These are phyloP conservation scores for Paramecium octaurelia DNA, from an alignment of 73 alveolate genomes.

Conservation along the genomic window DNA sequence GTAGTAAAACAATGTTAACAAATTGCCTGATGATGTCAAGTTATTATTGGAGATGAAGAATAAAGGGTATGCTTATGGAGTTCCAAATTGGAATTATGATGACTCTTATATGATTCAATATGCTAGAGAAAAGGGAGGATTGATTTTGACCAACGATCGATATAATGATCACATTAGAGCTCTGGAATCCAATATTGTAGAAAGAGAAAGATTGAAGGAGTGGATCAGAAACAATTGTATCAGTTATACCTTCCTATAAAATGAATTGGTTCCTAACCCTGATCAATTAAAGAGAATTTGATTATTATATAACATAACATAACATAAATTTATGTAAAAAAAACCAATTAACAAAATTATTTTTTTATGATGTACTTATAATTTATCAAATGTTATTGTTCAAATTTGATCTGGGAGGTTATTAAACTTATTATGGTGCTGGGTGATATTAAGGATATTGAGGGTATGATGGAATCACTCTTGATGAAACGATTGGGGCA, in stretches of 20 bases:
- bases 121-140: constrained; percentile 89
- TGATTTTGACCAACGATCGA: constrained; percentile 90
- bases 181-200: constrained; percentile 66
- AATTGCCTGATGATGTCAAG: constrained; percentile 85
- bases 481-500: neutral
- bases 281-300: constrained; percentile 68
- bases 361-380: neutral
- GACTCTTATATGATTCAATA: constrained; percentile 91
- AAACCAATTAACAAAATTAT: neutral
- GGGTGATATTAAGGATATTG: neutral
- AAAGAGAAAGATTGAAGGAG: constrained; percentile 78
- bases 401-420: constrained; percentile 5
- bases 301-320: neutral
- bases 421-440: neutral
- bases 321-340: neutral
- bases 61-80: constrained; percentile 78
- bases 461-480: constrained; percentile 21
- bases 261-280: constrained; percentile 93
- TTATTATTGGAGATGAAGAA: constrained; percentile 72
- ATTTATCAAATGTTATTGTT: constrained; percentile 20
- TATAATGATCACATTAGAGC: constrained; percentile 87
- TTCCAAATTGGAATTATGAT: constrained; percentile 93
- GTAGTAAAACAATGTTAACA: neutral
- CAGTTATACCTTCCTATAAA: constrained; percentile 83
- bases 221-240: constrained; percentile 88